Base-by-base conservation (phyloP, 2,329 filamentous ascomycete genomes). In the Ophiostoma populinum region DNA sequence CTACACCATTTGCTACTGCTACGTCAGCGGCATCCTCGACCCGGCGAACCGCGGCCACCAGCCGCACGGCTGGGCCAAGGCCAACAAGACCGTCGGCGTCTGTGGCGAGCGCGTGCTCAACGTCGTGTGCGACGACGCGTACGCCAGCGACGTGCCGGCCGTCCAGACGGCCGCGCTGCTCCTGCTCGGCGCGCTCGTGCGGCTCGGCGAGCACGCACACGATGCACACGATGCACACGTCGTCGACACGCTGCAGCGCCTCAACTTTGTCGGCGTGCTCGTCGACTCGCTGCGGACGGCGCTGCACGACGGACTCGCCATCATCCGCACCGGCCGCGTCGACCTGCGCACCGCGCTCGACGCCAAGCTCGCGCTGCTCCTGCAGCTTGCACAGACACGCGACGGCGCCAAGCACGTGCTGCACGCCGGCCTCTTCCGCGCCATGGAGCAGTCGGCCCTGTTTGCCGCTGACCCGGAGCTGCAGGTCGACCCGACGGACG, bases 401-500 rank as follows among this genome's bases (percentile, higher is more conserved):
- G 61, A 68, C n/a, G 92, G 90, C 19, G 86, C 90, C 31, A 78
- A 77, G 39, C 74, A 82, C 43, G 73, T 94, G n/a, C 65, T 95
- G 27, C 85, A 92, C 48, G 80, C 82, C 7, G 87, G 87, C 42
- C 66, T 98, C 5, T 87, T 98, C 59, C 70, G 76, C 29, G 69
- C 81, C 0, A 61, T 95, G 19, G 78, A 80, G 42, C 70, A 78
- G 37, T 92, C 85, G 1, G 72, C 75, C n/a, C 66, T 95, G 16
- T 98, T 95, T 53, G 65, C 75, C 7, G 80, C 80, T 10, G 90
- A 98, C 52, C 90, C 90, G 1, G 90, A 98, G 53, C 73, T 98
- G 36, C 85, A 92, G 40, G 73, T 86, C 39, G 67, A 68, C 68
- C 50, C 47, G 56, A 20, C 29, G 21, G 19, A 33, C 24, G 30